Evolutionary conservation across 1,284 basidiomycete species (phyloP).

Genomic region (Marasmius sp.): DNA sequence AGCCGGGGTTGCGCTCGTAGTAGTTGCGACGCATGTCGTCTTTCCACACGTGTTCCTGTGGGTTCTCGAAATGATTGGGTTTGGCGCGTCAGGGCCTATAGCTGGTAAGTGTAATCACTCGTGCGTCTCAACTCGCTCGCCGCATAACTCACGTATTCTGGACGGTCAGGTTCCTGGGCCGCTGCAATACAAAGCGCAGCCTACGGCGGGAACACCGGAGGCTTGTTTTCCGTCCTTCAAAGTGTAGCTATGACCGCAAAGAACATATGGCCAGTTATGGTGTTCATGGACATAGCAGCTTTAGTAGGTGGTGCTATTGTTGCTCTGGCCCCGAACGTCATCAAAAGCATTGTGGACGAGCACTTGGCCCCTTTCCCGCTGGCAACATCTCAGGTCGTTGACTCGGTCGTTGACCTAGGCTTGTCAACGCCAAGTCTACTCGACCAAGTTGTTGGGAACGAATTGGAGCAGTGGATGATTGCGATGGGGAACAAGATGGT

Average conservation of each 20-base stretch:
- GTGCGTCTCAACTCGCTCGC: neutral
- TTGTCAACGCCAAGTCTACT: neutral
- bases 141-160: neutral
- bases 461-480: neutral
- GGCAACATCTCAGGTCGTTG: no score
- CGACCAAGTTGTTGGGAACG: neutral
- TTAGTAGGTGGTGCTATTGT: neutral
- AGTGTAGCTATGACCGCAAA: neutral
- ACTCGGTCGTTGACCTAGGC: neutral
- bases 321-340: neutral
- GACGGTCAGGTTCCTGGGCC: neutral
- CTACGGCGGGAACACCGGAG: neutral
- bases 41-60: neutral
- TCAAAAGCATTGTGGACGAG: neutral
- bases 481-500: neutral
- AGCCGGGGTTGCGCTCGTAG: neutral
- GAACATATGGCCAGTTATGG: neutral
- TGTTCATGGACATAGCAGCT: neutral
- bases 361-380: no score
- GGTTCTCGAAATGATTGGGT: neutral
- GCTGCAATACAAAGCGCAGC: neutral
- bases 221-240: neutral
- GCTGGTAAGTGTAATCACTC: neutral
- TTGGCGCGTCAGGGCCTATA: neutral
- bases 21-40: neutral